Conservation (phyloP, 1,139 yeast species). For the Suhomyces panamericanus region DNA sequence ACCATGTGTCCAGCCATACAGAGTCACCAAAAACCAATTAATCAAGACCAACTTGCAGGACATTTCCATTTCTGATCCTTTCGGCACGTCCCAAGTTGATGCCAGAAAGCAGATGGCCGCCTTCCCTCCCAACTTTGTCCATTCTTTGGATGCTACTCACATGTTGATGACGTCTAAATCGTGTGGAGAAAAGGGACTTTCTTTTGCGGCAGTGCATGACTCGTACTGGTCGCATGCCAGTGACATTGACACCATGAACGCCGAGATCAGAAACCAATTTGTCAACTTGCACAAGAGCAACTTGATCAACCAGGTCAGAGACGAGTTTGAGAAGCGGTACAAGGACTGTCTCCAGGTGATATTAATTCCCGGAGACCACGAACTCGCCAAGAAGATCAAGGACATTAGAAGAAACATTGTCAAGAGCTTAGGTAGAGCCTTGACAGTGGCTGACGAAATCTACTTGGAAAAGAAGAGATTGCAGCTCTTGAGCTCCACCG, state of each 20-base stretch:
- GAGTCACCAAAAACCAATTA: conserved; percentile 62
- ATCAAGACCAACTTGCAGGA: conserved; percentile 81
- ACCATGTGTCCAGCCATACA: conserved; percentile 95
- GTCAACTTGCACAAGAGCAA: conserved; percentile 74
- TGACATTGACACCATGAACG: conserved; percentile 74
- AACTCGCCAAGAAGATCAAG: conserved; percentile 52
- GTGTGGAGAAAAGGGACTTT: conserved; percentile 64
- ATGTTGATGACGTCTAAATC: conserved; percentile 87
- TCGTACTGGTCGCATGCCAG: conserved; percentile 98
- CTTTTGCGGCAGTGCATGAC: conserved; percentile 97
- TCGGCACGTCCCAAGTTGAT: conserved; percentile 77
- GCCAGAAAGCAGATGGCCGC: conserved; percentile 88
- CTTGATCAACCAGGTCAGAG: conserved; percentile 65
- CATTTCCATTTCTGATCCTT: conserved; percentile 80
- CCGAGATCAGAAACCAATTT: conserved; percentile 74
- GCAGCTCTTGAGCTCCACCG: conserved; percentile 51
- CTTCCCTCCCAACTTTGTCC: conserved; percentile 94
- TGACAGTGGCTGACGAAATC: conserved; percentile 73
- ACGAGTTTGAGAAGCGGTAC: conserved; percentile 82
- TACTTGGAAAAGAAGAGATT: conserved; percentile 67
- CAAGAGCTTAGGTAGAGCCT: conserved; percentile 52
- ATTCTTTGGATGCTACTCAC: conserved; percentile 94
- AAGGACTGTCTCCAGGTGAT: conserved; percentile 65
- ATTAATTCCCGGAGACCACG: conserved; percentile 52
- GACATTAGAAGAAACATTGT: conserved; percentile 52